Base-by-base conservation (phyloP, 1,139 yeast genomes). In the Yamadazyma siamensis region DNA sequence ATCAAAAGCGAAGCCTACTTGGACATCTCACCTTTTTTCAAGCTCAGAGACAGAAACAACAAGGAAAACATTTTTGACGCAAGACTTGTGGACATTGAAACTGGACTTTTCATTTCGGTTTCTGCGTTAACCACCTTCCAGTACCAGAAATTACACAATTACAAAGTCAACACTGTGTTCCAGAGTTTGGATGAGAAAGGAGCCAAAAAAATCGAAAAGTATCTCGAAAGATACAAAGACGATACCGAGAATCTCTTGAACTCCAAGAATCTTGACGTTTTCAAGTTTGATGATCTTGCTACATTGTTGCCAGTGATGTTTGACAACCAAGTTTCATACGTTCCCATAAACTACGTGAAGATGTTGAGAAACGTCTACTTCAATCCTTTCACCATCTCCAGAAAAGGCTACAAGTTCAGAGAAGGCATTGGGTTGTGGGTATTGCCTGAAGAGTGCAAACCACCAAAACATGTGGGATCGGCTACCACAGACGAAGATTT, bases 101-200 rank as follows among this genome's bases (percentile, higher is more conserved):
- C 85, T 6, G 95, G 95, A 1, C 53, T 79, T 31, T 85, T 79
- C 49, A 69, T 86, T 32, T 94, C 85, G 52, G 68, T 77, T 19
- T 72, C 78, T 3, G 81, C 74, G 0, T 49, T 77, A 27, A 62
- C 75, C 11, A 37, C 36, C 3, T 44, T 44, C 24, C 38, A 29
- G 26, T 44, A 43, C 26, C 45, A 44, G 25, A 39, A 29, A 20
- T 35, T 44, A 13, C 22, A 24, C 18, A 35, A 31, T 12, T 44
- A 30, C 26, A 26, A 44, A 24, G 28, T 36, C 9, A 40, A 40
- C 18, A 38, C 42, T 2, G 10, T 43, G 12, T 35, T 41, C 13
- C 48, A 44, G 27, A 44, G 48, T 35, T 34, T 41, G 13, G 25
- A 27, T 15, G 47, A 32, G 3, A 15, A 15, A 6, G 46, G 36